Evolutionary conservation across 371 early-diverging fungal species (phyloP).

Genomic region (Blyttiomyces sp.): DNA sequence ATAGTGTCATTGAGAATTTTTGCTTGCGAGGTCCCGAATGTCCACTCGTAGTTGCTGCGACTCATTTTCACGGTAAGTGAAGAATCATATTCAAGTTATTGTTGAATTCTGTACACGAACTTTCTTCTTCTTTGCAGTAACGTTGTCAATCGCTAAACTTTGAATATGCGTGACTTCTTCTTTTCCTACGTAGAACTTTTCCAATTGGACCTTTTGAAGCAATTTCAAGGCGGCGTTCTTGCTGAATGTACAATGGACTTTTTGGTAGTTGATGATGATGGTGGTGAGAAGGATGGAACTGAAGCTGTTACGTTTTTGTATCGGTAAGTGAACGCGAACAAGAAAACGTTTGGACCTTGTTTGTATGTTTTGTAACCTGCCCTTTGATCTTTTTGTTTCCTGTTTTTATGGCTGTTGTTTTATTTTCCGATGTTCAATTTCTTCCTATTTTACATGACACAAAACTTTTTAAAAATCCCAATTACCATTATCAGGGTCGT

Average conservation of each 20-base stretch:
- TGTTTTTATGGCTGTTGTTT: too few relatives aligned
- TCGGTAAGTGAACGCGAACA: too few relatives aligned
- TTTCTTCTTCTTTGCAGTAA: neutral
- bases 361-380: neutral
- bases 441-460: too few relatives aligned
- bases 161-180: neutral
- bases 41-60: constrained; percentile 51
- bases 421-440: too few relatives aligned
- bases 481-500: too few relatives aligned
- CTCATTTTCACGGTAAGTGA: constrained; percentile 62
- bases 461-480: too few relatives aligned
- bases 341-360: constrained; percentile 22
- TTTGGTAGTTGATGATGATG: constrained; percentile 11
- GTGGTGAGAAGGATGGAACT: constrained; percentile 19
- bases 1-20: constrained; percentile 55
- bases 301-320: constrained; percentile 52
- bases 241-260: constrained; percentile 49
- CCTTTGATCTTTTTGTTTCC: too few relatives aligned
- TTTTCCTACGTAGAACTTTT: too few relatives aligned
- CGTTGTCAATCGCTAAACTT: constrained; percentile 9
- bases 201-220: too few relatives aligned
- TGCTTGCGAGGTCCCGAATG: constrained; percentile 30
- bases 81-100: neutral
- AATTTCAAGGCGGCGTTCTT: too few relatives aligned
- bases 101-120: neutral